phyloP scores from a whole-genome alignment of 2,329 filamentous ascomycete genomes.

The Alternaria viburni region DNA sequence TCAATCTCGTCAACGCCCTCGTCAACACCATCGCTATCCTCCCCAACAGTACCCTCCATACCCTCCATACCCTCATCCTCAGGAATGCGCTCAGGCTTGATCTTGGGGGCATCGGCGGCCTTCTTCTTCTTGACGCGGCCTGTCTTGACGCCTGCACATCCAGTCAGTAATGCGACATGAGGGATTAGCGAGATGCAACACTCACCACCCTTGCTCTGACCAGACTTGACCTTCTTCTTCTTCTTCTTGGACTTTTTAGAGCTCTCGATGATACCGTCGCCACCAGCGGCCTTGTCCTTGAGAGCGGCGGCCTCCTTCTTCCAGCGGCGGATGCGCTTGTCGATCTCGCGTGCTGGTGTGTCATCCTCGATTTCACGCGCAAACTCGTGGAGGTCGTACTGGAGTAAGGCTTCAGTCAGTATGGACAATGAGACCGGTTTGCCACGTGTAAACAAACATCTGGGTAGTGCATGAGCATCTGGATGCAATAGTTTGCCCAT shows the following conservation, averaged over 20 bases:
- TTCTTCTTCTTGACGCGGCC: conserved; percentile 27
- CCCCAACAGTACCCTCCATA: background rate
- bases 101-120: background rate
- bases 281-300: too few species aligned
- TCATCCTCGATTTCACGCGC: too few species aligned
- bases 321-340: too few species aligned
- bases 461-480: too few species aligned
- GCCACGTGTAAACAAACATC: too few species aligned
- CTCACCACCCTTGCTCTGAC: background rate
- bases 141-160: background rate
- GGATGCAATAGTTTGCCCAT: too few species aligned
- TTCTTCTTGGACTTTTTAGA: conserved; percentile 3
- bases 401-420: too few species aligned
- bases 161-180: background rate
- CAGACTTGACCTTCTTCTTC: background rate
- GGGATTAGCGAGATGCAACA: background rate
- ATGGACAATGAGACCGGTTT: too few species aligned
- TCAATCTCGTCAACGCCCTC: background rate
- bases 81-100: conserved; percentile 13
- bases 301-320: too few species aligned
- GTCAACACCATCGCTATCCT: background rate
- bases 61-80: background rate
- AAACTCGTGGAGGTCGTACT: too few species aligned
- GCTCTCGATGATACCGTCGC: background rate
- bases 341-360: too few species aligned